A percentile compares a stretch with the other conserved stretches of the same genome.
Evolutionary conservation across 2,329 filamentous ascomycete genomes (phyloP).

Genomic region (Aureobasidium zeae): DNA sequence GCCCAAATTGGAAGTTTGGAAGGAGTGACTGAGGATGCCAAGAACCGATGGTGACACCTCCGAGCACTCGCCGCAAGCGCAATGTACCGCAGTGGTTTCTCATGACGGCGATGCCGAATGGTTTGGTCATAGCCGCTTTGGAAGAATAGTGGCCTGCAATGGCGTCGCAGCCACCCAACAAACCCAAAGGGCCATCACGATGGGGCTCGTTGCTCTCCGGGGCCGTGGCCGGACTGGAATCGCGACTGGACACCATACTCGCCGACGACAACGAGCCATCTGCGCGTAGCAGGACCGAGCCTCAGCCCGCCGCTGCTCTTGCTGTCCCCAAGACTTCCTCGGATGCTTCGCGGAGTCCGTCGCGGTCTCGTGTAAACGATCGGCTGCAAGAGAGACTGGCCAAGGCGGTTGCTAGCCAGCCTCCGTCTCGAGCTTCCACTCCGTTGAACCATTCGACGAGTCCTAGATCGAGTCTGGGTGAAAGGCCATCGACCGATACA

Average conservation of each 20-base stretch:
- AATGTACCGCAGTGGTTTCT: neutral
- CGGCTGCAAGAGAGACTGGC: slow-evolving; percentile 83
- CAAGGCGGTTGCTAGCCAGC: slow-evolving; percentile 60
- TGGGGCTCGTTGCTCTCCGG: slow-evolving; percentile 62
- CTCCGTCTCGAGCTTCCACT: slow-evolving; percentile 13
- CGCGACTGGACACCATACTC: slow-evolving; percentile 81
- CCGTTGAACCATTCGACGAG: slow-evolving; percentile 40
- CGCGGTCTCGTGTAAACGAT: slow-evolving; percentile 62
- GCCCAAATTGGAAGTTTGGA: too few relatives aligned
- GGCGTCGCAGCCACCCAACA: slow-evolving; percentile 15
- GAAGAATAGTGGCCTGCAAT: slow-evolving; percentile 8
- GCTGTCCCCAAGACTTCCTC: slow-evolving; percentile 6
- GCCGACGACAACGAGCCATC: slow-evolving; percentile 60
- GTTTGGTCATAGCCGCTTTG: too few relatives aligned
- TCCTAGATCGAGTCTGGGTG: slow-evolving; percentile 38
- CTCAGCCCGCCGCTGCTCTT: slow-evolving; percentile 21
- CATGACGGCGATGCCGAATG: neutral
- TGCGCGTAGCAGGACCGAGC: slow-evolving; percentile 33
- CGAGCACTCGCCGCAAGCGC: too few relatives aligned
- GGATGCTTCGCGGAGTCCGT: slow-evolving; percentile 49
- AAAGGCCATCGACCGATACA: slow-evolving; percentile 28
- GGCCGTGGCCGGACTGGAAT: slow-evolving; percentile 89
- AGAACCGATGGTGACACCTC: too few relatives aligned
- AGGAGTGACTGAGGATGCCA: too few relatives aligned
- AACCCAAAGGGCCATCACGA: slow-evolving; percentile 20